Base-by-base conservation (phyloP, 1,284 basidiomycete species). In the Prillingera fragicola region DNA sequence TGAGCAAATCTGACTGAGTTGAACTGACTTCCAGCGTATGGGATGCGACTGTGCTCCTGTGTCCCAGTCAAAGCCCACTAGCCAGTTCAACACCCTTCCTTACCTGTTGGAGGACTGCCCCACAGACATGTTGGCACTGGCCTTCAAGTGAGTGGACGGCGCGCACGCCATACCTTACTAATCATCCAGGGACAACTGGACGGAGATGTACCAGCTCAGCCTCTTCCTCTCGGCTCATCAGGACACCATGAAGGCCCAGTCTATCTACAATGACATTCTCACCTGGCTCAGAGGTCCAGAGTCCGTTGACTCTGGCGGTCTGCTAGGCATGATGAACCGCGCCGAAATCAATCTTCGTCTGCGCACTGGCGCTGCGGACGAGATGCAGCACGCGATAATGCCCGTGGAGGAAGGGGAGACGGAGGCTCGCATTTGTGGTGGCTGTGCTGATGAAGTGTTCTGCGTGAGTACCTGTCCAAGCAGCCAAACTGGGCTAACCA, bases 171-270 rank as follows among this genome's bases (percentile, higher is more conserved):
- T 2, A n/a, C 10, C 8, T 9, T 14, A n/a, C 38, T 44, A 13
- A 47, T 34, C 2, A 5, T 19, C 18, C 43, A 54, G 52, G 42
- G 54, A 56, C 39, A 56, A 56, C 41, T 56, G 54, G 54, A 45
- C 41, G 8, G 54, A 56, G 41, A 53, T 56, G 51, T 29, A 18
- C 29, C 25, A 43, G 15, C 48, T 56, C n/a, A 41, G 45, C 28
- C 17, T 22, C 43, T 54, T 45, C 26, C 36, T 56, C n/a, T 26
- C 17, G 8, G 12, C 37, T 10, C 24, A 45, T 21, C 22, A 33
- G 14, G 28, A 33, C 12, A 18, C 31, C 9, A 17, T 33, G 21
- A 38, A 18, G 3, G 29, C 52, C 1, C 10, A 35, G 13, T 8
- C 14, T 8, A 47, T 56, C 36, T 51, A 51, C 34, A 19, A 33